Conservation (phyloP, 108 stramenopile species). For the Skeletonema menzelii region DNA sequence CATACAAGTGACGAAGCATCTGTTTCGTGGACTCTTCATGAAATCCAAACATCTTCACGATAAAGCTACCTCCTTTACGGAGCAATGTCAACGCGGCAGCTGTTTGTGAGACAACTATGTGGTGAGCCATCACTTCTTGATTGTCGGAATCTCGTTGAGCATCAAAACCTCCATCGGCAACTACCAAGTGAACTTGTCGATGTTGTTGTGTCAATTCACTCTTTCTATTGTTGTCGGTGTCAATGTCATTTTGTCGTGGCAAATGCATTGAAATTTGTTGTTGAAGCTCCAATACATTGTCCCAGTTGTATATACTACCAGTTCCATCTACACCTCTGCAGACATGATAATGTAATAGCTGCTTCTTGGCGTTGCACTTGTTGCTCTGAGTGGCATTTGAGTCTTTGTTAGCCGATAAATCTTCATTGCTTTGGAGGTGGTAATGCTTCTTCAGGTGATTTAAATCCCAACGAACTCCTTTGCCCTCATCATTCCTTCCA, state of each 20-base stretch:
- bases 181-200: slow-evolving; percentile 62
- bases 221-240: not conserved
- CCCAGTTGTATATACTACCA: slow-evolving; percentile 85
- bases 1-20: slow-evolving; percentile 30
- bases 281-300: slow-evolving; percentile 63
- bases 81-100: slow-evolving; percentile 72
- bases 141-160: slow-evolving; percentile 79
- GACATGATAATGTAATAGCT: slow-evolving; percentile 45
- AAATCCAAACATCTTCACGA: slow-evolving; percentile 85
- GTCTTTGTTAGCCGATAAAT: not conserved
- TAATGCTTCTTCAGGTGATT: slow-evolving; percentile 31
- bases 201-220: not conserved
- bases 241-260: not conserved
- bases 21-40: slow-evolving; percentile 48
- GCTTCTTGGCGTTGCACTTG: not conserved
- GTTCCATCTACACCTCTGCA: slow-evolving; percentile 72
- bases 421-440: not conserved
- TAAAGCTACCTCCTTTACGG: slow-evolving; percentile 56
- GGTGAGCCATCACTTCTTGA: slow-evolving; percentile 76
- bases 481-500: slow-evolving; percentile 76
- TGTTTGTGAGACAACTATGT: slow-evolving; percentile 74
- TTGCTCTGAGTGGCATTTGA: slow-evolving; percentile 3
- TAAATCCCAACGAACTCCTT: slow-evolving; percentile 68
- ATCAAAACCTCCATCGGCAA: slow-evolving; percentile 91
- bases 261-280: slow-evolving; percentile 23